phyloP scores from a whole-genome alignment of 2,329 filamentous ascomycete genomes.

The Fusarium camptoceras region DNA sequence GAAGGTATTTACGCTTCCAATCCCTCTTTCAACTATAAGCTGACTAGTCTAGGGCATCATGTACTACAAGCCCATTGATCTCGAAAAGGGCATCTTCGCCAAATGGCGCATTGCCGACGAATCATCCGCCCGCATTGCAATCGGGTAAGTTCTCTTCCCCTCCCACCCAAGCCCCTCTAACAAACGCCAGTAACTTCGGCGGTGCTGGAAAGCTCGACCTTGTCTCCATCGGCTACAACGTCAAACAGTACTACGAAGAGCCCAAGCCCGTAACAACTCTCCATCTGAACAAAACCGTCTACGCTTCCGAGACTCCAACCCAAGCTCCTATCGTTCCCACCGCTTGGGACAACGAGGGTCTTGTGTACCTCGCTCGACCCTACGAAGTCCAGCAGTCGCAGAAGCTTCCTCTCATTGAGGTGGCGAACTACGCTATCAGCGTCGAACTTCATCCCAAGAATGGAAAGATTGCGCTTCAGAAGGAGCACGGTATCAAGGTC shows the following conservation, averaged over 20 bases:
- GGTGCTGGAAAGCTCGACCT: neutral
- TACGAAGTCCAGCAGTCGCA: neutral
- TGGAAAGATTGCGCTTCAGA: neutral
- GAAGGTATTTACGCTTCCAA: neutral
- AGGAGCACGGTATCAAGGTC: neutral
- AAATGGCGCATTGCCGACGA: neutral
- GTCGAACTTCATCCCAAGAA: neutral
- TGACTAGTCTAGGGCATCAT: neutral
- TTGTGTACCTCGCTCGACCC: neutral
- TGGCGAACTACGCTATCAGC: neutral
- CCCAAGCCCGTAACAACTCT: neutral
- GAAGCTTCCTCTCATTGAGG: neutral
- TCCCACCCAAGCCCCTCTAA: neutral
- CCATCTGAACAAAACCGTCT: neutral
- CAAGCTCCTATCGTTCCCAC: neutral
- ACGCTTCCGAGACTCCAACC: neutral
- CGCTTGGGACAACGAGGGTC: neutral
- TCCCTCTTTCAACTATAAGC: rapidly evolving
- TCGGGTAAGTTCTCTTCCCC: neutral
- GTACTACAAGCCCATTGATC: slow-evolving; percentile 1
- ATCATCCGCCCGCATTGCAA: neutral
- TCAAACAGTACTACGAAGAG: slow-evolving; percentile 1
- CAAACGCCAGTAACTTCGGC: neutral
- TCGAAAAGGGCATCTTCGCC: neutral
- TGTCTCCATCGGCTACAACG: slow-evolving; percentile 1